Percentiles rank a stretch among this genome's conserved stretches.
These are phyloP conservation scores for Lactarius vividus DNA, from an alignment of 768 basidiomycete genomes.

Conservation along the genomic window DNA sequence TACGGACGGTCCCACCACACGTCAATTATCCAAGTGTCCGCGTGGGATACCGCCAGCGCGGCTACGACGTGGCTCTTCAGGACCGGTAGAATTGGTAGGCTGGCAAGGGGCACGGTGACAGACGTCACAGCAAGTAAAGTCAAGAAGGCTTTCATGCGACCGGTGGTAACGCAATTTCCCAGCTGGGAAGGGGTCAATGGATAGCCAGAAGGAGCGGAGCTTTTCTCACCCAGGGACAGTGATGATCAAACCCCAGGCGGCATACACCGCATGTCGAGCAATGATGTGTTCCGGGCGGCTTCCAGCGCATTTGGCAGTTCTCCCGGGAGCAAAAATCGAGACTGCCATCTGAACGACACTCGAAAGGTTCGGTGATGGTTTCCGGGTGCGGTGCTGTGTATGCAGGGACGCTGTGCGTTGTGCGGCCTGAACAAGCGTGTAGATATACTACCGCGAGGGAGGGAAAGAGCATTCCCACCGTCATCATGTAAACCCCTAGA, in stretches of 20 bases:
- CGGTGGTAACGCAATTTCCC: slow-evolving; percentile 28
- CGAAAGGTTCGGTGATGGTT: slow-evolving; percentile 26
- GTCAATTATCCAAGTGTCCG: slow-evolving; percentile 22
- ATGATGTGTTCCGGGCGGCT: slow-evolving; percentile 29
- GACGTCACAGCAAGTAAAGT: slow-evolving; percentile 25
- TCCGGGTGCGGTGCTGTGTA: slow-evolving; percentile 33
- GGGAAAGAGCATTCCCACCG: slow-evolving; percentile 15
- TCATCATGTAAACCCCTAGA: slow-evolving; percentile 21
- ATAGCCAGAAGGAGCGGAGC: not conserved
- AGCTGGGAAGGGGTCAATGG: slow-evolving; percentile 16
- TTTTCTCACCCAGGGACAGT: slow-evolving; percentile 29
- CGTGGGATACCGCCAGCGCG: slow-evolving; percentile 24
- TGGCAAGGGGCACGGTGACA: slow-evolving; percentile 25
- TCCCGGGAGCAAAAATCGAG: slow-evolving; percentile 26
- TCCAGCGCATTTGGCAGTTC: slow-evolving; percentile 28
- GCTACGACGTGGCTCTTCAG: slow-evolving; percentile 19
- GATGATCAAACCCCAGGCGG: slow-evolving; percentile 30
- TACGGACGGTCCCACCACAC: slow-evolving; percentile 28
- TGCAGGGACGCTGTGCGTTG: slow-evolving; percentile 27
- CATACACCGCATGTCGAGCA: slow-evolving; percentile 30
- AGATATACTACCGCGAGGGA: slow-evolving; percentile 17
- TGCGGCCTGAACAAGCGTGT: slow-evolving; percentile 23
- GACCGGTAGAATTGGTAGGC: slow-evolving; percentile 15
- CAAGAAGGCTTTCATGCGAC: slow-evolving; percentile 26
- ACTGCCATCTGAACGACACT: slow-evolving; percentile 27